Evolutionary conservation across 257 asterid species (phyloP), one percentile per base, ranked within the genome.

Genomic region (Solanum ossicruentum): DNA sequence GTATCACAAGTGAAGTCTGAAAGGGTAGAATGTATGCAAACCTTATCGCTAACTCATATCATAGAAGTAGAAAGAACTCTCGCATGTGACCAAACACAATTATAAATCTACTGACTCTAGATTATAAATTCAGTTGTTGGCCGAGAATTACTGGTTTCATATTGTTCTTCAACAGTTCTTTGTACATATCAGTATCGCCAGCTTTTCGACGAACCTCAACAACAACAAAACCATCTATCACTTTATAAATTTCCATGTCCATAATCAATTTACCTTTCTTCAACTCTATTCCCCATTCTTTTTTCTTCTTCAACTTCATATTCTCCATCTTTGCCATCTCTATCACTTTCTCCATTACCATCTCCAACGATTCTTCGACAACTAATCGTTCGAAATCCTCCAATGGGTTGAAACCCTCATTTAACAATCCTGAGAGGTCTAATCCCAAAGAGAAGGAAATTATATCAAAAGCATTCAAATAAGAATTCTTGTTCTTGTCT

Each of bases 381-480:
- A 90, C 90, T 52, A 94, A 13, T 83, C 96, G 85, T 20, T 93
- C 93, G 5, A 91, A 93, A 47, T 91, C 91, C 45, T 85, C 91
- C 58, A 58, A 83, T 13, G 91, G 69, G 28, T 57, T 65, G 63
- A n/a, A 79, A 23, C 88, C 83, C 0, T 88, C 84, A 4, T 91
- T 89, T 89, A 96, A 91, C 90, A 96, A 55, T 4, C 95, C 95
- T 2, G 95, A 87, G 2, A 96, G 91, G 80, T 96, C 91, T 65
- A 96, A 86, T 9, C 98, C 99, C 2, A 93, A 86, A 0, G 98
- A 93, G 89, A 96, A 93, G 0, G 98, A 94, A 26, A 96, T 96
- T 2, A 95, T 86, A 49, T 93, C 98, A 16, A 96, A 96, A 3
- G 99, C 98, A 87, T 93, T 96, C 86, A 93, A 61, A 63, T 84